Conservation (phyloP, 169 alveolate genomes). For the Plasmodium vinckei region DNA sequence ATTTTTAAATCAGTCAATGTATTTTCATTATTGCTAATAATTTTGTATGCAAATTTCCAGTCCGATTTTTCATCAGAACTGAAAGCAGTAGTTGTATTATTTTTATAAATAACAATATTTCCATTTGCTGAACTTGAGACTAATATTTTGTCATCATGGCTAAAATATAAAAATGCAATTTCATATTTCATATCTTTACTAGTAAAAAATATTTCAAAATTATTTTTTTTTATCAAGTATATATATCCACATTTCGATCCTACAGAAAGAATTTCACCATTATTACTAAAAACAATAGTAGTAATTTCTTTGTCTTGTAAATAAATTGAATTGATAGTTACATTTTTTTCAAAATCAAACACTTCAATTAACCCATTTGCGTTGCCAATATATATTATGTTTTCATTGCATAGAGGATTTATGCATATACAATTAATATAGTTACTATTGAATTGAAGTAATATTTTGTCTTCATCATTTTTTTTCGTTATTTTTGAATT, state of each 20-base stretch:
- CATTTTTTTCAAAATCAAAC: slow-evolving; percentile 69
- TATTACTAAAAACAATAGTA: slow-evolving; percentile 43
- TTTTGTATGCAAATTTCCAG: slow-evolving; percentile 66
- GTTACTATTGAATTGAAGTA: slow-evolving; percentile 53
- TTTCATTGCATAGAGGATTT: slow-evolving; percentile 25
- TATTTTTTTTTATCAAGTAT: slow-evolving; percentile 23
- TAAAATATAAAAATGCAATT: slow-evolving; percentile 41
- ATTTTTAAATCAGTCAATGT: slow-evolving; percentile 38
- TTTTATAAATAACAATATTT: slow-evolving; percentile 66
- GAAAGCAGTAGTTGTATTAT: background rate
- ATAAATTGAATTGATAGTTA: slow-evolving; percentile 3
- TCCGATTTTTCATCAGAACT: background rate
- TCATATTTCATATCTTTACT: slow-evolving; percentile 73
- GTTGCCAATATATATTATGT: slow-evolving; percentile 54
- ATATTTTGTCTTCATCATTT: background rate
- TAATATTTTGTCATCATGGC: slow-evolving; percentile 62
- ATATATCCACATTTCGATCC: slow-evolving; percentile 71
- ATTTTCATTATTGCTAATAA: slow-evolving; percentile 45
- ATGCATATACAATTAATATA: slow-evolving; percentile 44
- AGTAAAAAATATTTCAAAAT: slow-evolving; percentile 19
- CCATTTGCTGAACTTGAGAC: slow-evolving; percentile 38
- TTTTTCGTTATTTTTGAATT: background rate
- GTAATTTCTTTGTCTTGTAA: slow-evolving; percentile 49
- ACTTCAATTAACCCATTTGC: slow-evolving; percentile 57
- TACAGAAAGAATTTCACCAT: slow-evolving; percentile 41